These are phyloP conservation scores for Dentipellis sp. DNA, from an alignment of 768 basidiomycete species.

Conservation along the genomic window DNA sequence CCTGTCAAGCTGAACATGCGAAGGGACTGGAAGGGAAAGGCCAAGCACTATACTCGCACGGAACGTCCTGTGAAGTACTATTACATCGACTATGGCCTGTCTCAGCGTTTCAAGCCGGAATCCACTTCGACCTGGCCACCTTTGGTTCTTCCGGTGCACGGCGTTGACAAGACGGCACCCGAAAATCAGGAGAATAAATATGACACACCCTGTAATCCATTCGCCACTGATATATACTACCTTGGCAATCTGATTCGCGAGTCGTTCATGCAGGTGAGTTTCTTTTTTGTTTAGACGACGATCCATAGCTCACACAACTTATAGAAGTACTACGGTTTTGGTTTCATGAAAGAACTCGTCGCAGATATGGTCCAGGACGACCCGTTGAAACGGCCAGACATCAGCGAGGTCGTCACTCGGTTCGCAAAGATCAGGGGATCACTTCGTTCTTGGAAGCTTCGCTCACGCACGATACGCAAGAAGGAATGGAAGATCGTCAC, in stretches of 20 bases:
- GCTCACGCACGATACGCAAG: not conserved
- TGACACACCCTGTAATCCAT: slow-evolving; percentile 3
- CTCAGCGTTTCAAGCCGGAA: not conserved
- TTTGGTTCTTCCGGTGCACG: slow-evolving; percentile 1
- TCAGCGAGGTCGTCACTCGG: slow-evolving; percentile 3
- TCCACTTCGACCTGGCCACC: slow-evolving; percentile 3
- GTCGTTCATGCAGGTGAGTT: not conserved
- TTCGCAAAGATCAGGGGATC: slow-evolving; percentile 2
- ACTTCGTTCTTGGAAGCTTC: slow-evolving; percentile 3
- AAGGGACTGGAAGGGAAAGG: slow-evolving; percentile 1
- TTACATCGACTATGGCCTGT: slow-evolving; percentile 9
- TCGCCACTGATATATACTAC: slow-evolving; percentile 10
- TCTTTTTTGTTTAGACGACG: no score
- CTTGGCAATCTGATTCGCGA: slow-evolving; percentile 3
- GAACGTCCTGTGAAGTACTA: not conserved
- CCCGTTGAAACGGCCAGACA: slow-evolving; percentile 19
- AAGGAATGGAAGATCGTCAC: not conserved
- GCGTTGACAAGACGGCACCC: slow-evolving; percentile 8
- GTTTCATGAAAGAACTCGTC: slow-evolving; percentile 19
- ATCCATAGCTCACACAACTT: no score
- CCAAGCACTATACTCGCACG: not conserved
- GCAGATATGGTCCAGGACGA: slow-evolving; percentile 18
- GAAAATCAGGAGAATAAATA: slow-evolving; percentile 1
- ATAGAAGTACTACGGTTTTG: slow-evolving; percentile 16
- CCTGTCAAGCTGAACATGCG: not conserved